Percentiles rank a stretch among this genome's conserved stretches.
phyloP scores from a whole-genome alignment of 345 rosid genomes.

The Eucalyptus caleyi region DNA sequence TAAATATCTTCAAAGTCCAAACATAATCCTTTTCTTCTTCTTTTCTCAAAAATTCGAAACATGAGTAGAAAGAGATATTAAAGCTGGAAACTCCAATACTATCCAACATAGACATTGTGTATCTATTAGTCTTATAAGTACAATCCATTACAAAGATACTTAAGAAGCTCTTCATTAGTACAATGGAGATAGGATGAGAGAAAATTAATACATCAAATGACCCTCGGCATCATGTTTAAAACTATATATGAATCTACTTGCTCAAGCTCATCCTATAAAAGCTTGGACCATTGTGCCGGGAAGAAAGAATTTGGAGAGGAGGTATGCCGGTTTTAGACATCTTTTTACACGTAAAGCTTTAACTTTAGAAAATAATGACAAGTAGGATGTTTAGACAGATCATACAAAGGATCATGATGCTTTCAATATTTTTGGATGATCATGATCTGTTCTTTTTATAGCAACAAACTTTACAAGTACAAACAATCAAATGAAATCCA shows the following conservation, averaged over 20 bases:
- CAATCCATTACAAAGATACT: neutral
- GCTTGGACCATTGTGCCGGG: neutral
- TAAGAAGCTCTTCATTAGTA: neutral
- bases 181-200: neutral
- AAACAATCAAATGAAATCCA: neutral
- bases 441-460: neutral
- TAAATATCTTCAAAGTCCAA: neutral
- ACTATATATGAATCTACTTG: neutral
- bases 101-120: neutral
- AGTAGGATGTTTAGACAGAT: neutral
- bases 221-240: neutral
- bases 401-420: neutral
- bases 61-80: neutral
- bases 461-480: neutral
- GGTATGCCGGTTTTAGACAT: neutral
- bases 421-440: neutral
- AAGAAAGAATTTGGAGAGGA: neutral
- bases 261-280: neutral
- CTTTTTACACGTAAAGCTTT: neutral
- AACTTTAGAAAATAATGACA: neutral
- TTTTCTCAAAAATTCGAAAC: too few relatives aligned
- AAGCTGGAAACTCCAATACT: neutral
- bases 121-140: neutral
- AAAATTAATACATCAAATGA: neutral
- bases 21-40: neutral